phyloP scores from a whole-genome alignment of 2,329 filamentous ascomycete species.

The Aaosphaeria pasadenensis region DNA sequence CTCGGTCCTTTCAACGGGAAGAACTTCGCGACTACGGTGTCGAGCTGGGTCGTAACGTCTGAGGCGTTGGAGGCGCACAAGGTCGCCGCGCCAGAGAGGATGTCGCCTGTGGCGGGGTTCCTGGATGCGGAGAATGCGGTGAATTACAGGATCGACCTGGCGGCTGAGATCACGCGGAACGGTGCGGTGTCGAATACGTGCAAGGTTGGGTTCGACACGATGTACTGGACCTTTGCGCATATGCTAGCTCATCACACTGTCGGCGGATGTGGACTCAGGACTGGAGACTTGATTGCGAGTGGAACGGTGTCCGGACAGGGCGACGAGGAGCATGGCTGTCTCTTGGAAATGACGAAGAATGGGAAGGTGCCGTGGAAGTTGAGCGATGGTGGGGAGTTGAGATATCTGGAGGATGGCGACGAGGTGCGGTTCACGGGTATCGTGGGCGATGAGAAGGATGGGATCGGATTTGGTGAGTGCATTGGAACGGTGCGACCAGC shows the following conservation, averaged over 20 bases:
- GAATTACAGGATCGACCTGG: slow-evolving; percentile 24
- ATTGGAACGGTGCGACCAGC: slow-evolving; percentile 24
- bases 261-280: slow-evolving; percentile 40
- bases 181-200: slow-evolving; percentile 18
- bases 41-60: slow-evolving; percentile 60
- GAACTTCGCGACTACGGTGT: slow-evolving; percentile 58
- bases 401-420: slow-evolving; percentile 44
- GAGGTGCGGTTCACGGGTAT: slow-evolving; percentile 36
- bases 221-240: slow-evolving; percentile 48
- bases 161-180: slow-evolving; percentile 17
- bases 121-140: slow-evolving; percentile 19
- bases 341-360: slow-evolving; percentile 41
- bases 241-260: slow-evolving; percentile 44
- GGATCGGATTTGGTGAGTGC: slow-evolving; percentile 42
- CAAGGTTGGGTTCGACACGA: slow-evolving; percentile 33
- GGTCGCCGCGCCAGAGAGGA: slow-evolving; percentile 16
- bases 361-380: slow-evolving; percentile 27
- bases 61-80: slow-evolving; percentile 51
- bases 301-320: slow-evolving; percentile 43
- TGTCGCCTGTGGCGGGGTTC: slow-evolving; percentile 18
- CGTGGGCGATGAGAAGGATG: slow-evolving; percentile 27
- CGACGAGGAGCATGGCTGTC: slow-evolving; percentile 39
- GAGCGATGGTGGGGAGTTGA: slow-evolving; percentile 25
- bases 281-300: slow-evolving; percentile 44
- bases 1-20: slow-evolving; percentile 62